phyloP scores from a whole-genome alignment of 1,139 yeast genomes.

The Kodamaea suecica region DNA sequence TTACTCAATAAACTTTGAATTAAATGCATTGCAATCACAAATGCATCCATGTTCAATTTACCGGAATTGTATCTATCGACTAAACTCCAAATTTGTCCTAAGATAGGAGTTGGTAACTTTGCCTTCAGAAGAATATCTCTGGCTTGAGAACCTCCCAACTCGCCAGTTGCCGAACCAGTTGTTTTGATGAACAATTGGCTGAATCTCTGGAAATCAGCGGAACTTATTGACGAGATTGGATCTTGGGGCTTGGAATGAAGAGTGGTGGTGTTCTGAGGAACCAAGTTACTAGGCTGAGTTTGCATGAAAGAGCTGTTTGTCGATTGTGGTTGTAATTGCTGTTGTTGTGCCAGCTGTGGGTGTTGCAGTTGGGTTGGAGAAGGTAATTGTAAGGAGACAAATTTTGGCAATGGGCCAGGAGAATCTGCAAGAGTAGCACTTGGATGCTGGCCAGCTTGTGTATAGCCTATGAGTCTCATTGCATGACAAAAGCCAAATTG shows the following conservation, averaged over 20 bases:
- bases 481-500: conserved; percentile 82
- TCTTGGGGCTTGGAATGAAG: conserved; percentile 31
- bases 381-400: conserved; percentile 35
- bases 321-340: conserved; percentile 29
- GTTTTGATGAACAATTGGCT: conserved; percentile 72
- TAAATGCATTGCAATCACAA: conserved; percentile 91
- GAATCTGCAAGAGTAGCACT: conserved; percentile 47
- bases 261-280: conserved; percentile 37
- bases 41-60: conserved; percentile 65
- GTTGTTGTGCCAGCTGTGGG: conserved; percentile 13
- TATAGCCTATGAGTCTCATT: conserved; percentile 84
- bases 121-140: conserved; percentile 86
- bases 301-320: conserved; percentile 48
- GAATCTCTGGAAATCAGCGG: conserved; percentile 68
- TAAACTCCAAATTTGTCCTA: conserved; percentile 87
- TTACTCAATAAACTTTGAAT: conserved; percentile 79
- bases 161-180: conserved; percentile 49
- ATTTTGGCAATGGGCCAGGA: conserved; percentile 59
- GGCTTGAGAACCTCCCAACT: conserved; percentile 72
- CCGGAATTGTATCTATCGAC: conserved; percentile 80
- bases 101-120: conserved; percentile 64
- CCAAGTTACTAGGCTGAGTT: conserved; percentile 40
- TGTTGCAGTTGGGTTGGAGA: conserved; percentile 12
- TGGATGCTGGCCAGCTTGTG: conserved; percentile 69
- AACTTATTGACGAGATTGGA: conserved; percentile 58